Evolutionary conservation across 768 basidiomycete genomes (phyloP).

Genomic region (Neoboletus magnificus): DNA sequence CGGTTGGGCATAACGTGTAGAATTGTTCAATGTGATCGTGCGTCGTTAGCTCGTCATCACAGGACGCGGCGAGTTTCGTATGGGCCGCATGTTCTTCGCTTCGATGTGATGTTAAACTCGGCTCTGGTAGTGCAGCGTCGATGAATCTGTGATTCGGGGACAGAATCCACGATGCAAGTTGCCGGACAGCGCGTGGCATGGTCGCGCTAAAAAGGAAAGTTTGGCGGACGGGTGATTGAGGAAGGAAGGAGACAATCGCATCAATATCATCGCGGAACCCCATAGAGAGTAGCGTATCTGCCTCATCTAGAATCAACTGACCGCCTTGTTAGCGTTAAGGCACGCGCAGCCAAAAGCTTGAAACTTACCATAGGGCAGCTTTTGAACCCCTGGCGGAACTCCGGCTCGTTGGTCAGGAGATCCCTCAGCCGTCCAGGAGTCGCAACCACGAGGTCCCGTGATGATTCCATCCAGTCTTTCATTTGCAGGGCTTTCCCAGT

Average conservation of each 20-base stretch:
- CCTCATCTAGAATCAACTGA: conserved; percentile 88
- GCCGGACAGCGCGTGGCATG: conserved; percentile 65
- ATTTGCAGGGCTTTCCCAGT: conserved; percentile 62
- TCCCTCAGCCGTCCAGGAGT: conserved; percentile 89
- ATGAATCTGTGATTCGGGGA: conserved; percentile 64
- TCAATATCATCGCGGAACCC: conserved; percentile 88
- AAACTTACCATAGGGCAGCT: conserved; percentile 57
- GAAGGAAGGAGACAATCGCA: conserved; percentile 62
- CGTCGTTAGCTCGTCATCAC: conserved; percentile 40
- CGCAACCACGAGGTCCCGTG: conserved; percentile 80
- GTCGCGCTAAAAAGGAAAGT: conserved; percentile 93
- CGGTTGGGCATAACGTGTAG: conserved; percentile 66
- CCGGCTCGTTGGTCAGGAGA: conserved; percentile 55
- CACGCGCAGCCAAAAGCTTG: neutral
- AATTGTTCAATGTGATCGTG: conserved; percentile 79
- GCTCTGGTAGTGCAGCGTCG: conserved; percentile 60
- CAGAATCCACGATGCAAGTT: conserved; percentile 62
- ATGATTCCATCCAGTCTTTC: conserved; percentile 56
- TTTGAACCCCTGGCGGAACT: conserved; percentile 50
- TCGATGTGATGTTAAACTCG: conserved; percentile 31
- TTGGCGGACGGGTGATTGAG: conserved; percentile 63
- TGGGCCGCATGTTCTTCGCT: neutral
- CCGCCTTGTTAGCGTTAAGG: conserved; percentile 4
- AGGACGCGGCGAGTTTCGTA: neutral
- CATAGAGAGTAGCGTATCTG: conserved; percentile 88